Evolutionary conservation across 768 basidiomycete genomes (phyloP).

Genomic region (Cystoderma amianthinum): DNA sequence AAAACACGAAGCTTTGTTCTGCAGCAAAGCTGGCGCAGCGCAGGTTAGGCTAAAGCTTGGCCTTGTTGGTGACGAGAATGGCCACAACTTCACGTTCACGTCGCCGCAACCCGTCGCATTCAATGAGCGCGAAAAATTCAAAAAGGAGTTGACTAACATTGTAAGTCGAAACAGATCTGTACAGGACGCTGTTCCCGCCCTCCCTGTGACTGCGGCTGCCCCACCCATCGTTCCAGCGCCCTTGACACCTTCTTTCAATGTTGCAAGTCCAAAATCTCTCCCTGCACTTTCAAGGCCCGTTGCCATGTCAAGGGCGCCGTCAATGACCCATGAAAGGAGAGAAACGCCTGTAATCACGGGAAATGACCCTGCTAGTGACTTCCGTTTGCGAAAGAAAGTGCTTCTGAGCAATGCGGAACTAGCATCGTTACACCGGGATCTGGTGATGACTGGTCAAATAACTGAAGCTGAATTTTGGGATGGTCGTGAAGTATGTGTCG

Average conservation of each 20-base stretch:
- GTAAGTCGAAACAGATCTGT: slow-evolving; percentile 65
- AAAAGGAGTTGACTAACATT: slow-evolving; percentile 68
- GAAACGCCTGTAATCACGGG: slow-evolving; percentile 51
- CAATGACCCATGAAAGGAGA: slow-evolving; percentile 47
- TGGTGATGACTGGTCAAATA: slow-evolving; percentile 81
- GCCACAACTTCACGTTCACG: slow-evolving; percentile 80
- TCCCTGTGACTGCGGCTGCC: slow-evolving; percentile 17
- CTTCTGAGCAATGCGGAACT: slow-evolving; percentile 75
- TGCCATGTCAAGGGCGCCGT: slow-evolving; percentile 49
- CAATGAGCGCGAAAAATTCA: slow-evolving; percentile 76
- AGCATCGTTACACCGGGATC: slow-evolving; percentile 74
- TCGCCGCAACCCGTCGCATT: slow-evolving; percentile 58
- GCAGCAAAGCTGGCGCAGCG: slow-evolving; percentile 76
- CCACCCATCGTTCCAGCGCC: slow-evolving; percentile 8
- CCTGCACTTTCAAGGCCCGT: slow-evolving; percentile 24
- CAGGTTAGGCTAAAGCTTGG: slow-evolving; percentile 77
- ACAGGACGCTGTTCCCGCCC: slow-evolving; percentile 20
- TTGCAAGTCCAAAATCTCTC: slow-evolving; percentile 23
- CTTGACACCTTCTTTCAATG: slow-evolving; percentile 14
- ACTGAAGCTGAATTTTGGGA: slow-evolving; percentile 97
- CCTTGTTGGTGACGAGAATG: slow-evolving; percentile 59
- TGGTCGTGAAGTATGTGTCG: slow-evolving; percentile 69
- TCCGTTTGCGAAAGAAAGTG: slow-evolving; percentile 72
- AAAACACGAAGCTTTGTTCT: slow-evolving; percentile 59
- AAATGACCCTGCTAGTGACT: slow-evolving; percentile 58